phyloP scores from a whole-genome alignment of 2,329 filamentous ascomycete species.

The Dissoconium aciculare region DNA sequence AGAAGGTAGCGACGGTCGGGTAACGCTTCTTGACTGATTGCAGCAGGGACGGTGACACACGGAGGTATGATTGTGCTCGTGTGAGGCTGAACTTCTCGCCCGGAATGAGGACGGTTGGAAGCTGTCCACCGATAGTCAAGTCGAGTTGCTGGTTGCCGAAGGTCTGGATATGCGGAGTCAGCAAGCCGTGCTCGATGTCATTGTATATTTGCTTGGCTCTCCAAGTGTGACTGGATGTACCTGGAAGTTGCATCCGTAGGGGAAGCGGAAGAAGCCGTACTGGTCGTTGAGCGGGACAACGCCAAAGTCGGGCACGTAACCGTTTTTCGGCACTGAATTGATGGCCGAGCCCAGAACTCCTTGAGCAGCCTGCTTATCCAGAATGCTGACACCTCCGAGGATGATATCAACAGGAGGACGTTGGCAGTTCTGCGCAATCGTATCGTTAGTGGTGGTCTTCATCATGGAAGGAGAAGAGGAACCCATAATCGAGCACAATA shows the following conservation, averaged over 20 bases:
- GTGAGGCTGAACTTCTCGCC: slow-evolving; percentile 2
- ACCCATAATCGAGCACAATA: too few species aligned
- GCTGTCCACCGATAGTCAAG: slow-evolving; percentile 2
- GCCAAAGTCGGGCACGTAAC: slow-evolving; percentile 1
- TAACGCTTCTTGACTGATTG: neutral
- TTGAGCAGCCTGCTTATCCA: neutral
- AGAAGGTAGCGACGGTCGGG: neutral
- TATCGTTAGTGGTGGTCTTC: too few species aligned
- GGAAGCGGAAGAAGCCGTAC: slow-evolving; percentile 5
- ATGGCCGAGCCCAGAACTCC: neutral
- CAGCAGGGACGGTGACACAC: slow-evolving; percentile 1
- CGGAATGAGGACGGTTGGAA: slow-evolving; percentile 1
- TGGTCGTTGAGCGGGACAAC: slow-evolving; percentile 1
- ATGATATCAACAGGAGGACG: neutral
- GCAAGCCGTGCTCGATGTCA: too few species aligned
- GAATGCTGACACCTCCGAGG: neutral
- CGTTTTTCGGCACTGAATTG: slow-evolving; percentile 1
- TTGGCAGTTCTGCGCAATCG: too few species aligned
- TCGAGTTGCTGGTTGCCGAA: slow-evolving; percentile 1
- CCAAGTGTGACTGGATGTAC: too few species aligned
- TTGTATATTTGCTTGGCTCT: too few species aligned
- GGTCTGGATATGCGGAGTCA: neutral
- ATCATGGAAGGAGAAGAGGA: too few species aligned
- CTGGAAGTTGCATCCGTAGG: slow-evolving; percentile 4
- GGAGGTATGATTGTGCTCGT: slow-evolving; percentile 2